Evolutionary conservation across 495 filamentous ascomycete species (phyloP), one percentile per base, ranked within the genome.

Genomic region (Chaetomium fimeti): DNA sequence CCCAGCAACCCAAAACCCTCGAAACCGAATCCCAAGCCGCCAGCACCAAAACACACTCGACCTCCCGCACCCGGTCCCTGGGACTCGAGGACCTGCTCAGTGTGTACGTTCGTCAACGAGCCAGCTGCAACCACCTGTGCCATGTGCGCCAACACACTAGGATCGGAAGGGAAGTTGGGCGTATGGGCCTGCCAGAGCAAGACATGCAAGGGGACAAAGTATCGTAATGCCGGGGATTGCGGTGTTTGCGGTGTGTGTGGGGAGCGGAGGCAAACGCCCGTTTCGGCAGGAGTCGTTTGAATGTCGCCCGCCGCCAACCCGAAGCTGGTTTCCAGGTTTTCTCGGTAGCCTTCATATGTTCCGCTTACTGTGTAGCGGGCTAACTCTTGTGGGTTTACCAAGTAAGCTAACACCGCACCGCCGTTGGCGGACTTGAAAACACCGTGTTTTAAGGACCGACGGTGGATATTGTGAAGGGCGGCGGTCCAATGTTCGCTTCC

Each of bases 241-340:
- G 87, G 84, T 18, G 67, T 85, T 9, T 92, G 89, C 69, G 88
- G 87, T 22, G 74, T 88, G 27, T 92, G 89, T 69, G 86, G 88
- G 18, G 72, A 72, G 40, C 76, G 77, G 56, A 78, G 53, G 66
- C 48, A 18, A 20, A 4, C 20, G 24, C 15, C 16, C n/a, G 57
- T n/a, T 24, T 3, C 16, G 15, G 5, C n/a, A 8, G 32, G 57
- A 60, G 3, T 24, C 8, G 32, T 52, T 52, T 9, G 13, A 27
- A 7, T 29, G 27, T 27, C 8, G 40, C 43, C 43, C 4, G 18
- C n/a, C 15, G n/a, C 28, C 15, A 32, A 54, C 28, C 25, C 15
- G 51, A 25, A 9, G 25, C 51, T 13, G 12, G 51, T 54, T 18
- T 16, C 28, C n/a, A 11, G 32, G 7, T 36, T 1, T 32, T 36